These are phyloP conservation scores for Candida vaughaniae DNA, from an alignment of 805 yeast genomes.

Conservation along the genomic window DNA sequence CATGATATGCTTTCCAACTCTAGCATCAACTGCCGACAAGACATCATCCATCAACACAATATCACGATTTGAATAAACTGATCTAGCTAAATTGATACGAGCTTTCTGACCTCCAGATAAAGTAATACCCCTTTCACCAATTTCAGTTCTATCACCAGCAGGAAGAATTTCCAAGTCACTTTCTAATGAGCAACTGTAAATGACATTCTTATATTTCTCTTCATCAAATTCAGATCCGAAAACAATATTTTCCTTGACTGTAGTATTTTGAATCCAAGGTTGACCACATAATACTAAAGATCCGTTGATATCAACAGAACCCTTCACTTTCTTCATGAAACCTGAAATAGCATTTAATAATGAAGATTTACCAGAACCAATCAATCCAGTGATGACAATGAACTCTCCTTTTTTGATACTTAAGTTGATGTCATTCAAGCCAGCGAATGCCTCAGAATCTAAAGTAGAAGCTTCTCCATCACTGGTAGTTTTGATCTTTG, in stretches of 20 bases:
- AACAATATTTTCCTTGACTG: slow-evolving; percentile 31
- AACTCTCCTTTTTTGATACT: slow-evolving; percentile 31
- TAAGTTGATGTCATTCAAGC: slow-evolving; percentile 27
- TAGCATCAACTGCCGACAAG: slow-evolving; percentile 38
- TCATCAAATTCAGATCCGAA: slow-evolving; percentile 27
- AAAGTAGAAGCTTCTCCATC: slow-evolving; percentile 7
- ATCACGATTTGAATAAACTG: slow-evolving; percentile 32
- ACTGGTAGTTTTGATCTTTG: neutral
- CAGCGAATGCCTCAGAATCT: slow-evolving; percentile 19
- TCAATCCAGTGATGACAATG: slow-evolving; percentile 34
- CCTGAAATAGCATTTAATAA: slow-evolving; percentile 38
- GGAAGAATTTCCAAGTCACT: slow-evolving; percentile 31
- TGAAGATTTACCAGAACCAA: slow-evolving; percentile 39
- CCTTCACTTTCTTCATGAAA: slow-evolving; percentile 31
- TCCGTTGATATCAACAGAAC: slow-evolving; percentile 29
- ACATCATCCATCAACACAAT: slow-evolving; percentile 35
- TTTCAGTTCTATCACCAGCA: slow-evolving; percentile 36
- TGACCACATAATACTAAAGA: slow-evolving; percentile 29
- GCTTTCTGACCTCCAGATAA: slow-evolving; percentile 41
- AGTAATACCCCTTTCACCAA: slow-evolving; percentile 39
- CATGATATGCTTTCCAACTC: slow-evolving; percentile 38
- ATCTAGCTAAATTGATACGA: slow-evolving; percentile 34
- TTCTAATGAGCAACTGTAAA: slow-evolving; percentile 31
- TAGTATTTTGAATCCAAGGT: slow-evolving; percentile 38
- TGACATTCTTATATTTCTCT: slow-evolving; percentile 23